phyloP scores from a whole-genome alignment of 2,329 filamentous ascomycete genomes.

The Aspergillus pseudoterreus region DNA sequence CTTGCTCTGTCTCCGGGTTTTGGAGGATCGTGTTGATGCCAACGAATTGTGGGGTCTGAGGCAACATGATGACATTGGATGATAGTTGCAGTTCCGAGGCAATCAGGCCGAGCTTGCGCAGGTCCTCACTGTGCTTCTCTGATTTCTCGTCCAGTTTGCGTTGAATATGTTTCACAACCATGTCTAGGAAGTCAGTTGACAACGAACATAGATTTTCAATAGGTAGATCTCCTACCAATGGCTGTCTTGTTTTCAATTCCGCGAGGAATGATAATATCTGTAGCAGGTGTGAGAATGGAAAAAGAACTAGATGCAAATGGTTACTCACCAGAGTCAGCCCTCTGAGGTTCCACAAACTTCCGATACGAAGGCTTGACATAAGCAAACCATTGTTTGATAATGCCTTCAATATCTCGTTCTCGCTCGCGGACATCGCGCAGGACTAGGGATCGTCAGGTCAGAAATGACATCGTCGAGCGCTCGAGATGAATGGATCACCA shows the following conservation, averaged over 20 bases:
- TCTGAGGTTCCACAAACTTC: conserved; percentile 87
- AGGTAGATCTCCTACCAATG: conserved; percentile 48
- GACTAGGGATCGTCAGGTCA: conserved; percentile 50
- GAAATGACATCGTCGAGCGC: background rate
- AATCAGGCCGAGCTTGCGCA: conserved; percentile 70
- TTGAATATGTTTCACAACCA: conserved; percentile 92
- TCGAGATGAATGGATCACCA: conserved; percentile 28
- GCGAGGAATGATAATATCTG: conserved; percentile 88
- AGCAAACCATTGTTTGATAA: conserved; percentile 95
- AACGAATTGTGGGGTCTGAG: conserved; percentile 73
- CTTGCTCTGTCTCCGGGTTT: conserved; percentile 70
- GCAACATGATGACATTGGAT: conserved; percentile 67
- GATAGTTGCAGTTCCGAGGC: conserved; percentile 70
- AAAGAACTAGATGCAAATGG: background rate
- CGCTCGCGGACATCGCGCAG: conserved; percentile 84
- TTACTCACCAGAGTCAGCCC: conserved; percentile 69
- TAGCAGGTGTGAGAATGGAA: background rate
- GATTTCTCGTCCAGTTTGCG: conserved; percentile 85
- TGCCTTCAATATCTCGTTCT: conserved; percentile 87
- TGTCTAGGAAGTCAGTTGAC: conserved; percentile 51
- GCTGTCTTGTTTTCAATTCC: conserved; percentile 94
- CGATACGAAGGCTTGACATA: conserved; percentile 98
- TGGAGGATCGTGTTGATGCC: conserved; percentile 91
- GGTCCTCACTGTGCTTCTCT: conserved; percentile 71
- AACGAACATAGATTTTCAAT: background rate